Conservation (phyloP, 257 asterid genomes). For the Solanum lycopersicoides region DNA sequence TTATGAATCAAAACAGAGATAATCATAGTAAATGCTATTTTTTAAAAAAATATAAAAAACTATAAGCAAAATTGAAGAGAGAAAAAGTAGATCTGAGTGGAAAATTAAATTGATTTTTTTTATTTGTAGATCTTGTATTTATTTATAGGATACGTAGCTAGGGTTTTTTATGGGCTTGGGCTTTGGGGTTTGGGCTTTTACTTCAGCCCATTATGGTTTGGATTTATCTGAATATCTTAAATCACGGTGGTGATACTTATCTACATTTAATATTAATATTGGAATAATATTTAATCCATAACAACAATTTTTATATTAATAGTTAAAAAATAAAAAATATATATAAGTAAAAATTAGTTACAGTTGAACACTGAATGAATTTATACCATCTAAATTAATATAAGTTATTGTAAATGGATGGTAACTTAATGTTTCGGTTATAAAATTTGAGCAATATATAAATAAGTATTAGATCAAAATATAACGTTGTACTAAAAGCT, state of each 20-base stretch:
- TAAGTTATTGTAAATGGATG: not conserved
- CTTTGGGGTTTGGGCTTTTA: not conserved
- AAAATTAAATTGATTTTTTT: fast-evolving
- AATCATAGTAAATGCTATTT: constrained; percentile 31
- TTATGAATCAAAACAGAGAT: constrained; percentile 13
- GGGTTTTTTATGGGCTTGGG: not conserved
- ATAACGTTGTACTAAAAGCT: too few species aligned
- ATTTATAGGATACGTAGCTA: not conserved
- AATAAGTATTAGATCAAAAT: not conserved
- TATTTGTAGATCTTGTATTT: not conserved
- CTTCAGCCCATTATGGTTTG: not conserved
- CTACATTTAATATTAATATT: not conserved
- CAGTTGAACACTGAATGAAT: not conserved
- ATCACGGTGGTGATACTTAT: not conserved
- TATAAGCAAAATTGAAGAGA: not conserved
- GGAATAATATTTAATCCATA: not conserved
- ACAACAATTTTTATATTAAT: not conserved
- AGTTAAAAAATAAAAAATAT: not conserved
- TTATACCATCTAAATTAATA: too few species aligned
- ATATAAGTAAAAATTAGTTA: not conserved
- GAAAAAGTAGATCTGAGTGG: not conserved
- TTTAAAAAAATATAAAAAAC: not conserved
- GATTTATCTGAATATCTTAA: not conserved
- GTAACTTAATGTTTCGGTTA: too few species aligned
- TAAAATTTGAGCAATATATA: not conserved